A percentile compares a stretch with the other conserved stretches of the same genome.
Evolutionary conservation across 1,139 yeast genomes (phyloP).

Genomic region (Ogataea hybrid): DNA sequence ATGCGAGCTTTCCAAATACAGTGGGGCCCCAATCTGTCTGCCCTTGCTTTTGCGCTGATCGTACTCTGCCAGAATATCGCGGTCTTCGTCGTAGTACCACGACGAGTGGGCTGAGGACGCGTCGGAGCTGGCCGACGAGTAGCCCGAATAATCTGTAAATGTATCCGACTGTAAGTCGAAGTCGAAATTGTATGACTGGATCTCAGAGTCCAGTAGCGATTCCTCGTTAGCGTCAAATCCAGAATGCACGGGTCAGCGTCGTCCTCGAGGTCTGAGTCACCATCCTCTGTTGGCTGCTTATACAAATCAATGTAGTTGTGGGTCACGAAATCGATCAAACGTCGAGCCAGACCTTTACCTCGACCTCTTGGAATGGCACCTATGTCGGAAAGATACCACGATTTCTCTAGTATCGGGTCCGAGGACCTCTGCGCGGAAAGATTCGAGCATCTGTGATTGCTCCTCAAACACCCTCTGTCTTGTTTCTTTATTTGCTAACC

Average conservation of each 20-base stretch:
- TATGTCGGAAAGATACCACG: conserved; percentile 61
- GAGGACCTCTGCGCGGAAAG: conserved; percentile 36
- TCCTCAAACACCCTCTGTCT: conserved; percentile 56
- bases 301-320: conserved; percentile 32
- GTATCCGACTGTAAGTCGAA: conserved; percentile 33
- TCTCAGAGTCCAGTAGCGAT: conserved; percentile 31
- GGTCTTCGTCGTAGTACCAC: conserved; percentile 33
- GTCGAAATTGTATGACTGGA: conserved; percentile 31
- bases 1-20: conserved; percentile 51
- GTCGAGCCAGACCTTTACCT: conserved; percentile 64
- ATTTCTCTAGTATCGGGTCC: conserved; percentile 36
- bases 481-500: conserved; percentile 42
- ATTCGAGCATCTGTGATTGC: conserved; percentile 54
- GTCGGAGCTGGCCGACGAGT: conserved; percentile 30
- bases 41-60: conserved; percentile 27
- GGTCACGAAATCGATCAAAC: conserved; percentile 51
- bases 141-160: conserved; percentile 33
- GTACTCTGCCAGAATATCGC: conserved; percentile 31
- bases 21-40: conserved; percentile 28
- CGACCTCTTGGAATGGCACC: conserved; percentile 61
- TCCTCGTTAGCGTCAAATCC: conserved; percentile 24
- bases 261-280: conserved; percentile 21
- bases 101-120: conserved; percentile 33
- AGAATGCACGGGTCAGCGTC: conserved; percentile 12
- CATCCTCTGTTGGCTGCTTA: conserved; percentile 20